Conservation (phyloP, 2,329 filamentous ascomycete genomes). For the Mariannaea elegans region DNA sequence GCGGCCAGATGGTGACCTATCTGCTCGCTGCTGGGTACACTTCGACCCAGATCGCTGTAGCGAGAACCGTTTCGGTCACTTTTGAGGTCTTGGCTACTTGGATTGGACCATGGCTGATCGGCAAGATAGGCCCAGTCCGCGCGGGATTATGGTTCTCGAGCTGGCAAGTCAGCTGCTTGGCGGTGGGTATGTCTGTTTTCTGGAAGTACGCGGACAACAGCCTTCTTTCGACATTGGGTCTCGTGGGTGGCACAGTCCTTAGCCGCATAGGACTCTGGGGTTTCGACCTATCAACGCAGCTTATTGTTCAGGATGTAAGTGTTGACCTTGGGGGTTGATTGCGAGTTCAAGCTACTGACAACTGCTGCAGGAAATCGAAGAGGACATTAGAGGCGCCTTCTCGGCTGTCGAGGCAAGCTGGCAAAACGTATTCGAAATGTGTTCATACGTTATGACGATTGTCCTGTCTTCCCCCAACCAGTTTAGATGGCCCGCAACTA, state of each 20-base stretch:
- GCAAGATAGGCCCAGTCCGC: constrained; percentile 65
- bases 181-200: constrained; percentile 54
- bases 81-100: constrained; percentile 71
- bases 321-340: background rate
- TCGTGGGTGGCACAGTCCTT: constrained; percentile 61
- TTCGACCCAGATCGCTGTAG: constrained; percentile 60
- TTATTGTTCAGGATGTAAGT: constrained; percentile 67
- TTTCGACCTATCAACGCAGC: constrained; percentile 68
- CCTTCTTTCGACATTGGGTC: constrained; percentile 53
- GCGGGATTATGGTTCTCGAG: constrained; percentile 75
- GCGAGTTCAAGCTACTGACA: background rate
- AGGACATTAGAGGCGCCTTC: constrained; percentile 70
- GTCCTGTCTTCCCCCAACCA: constrained; percentile 69
- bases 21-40: constrained; percentile 63
- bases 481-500: constrained; percentile 69
- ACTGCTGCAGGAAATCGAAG: constrained; percentile 59
- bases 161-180: constrained; percentile 70
- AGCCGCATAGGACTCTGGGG: constrained; percentile 70
- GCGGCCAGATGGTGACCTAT: constrained; percentile 72
- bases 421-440: constrained; percentile 76
- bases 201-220: constrained; percentile 40
- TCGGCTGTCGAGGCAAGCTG: constrained; percentile 73
- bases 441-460: constrained; percentile 73
- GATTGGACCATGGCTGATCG: constrained; percentile 64
- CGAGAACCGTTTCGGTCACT: constrained; percentile 60